Base-by-base conservation (phyloP, 345 rosid species). In the Cardamine chenopodiifolia region DNA sequence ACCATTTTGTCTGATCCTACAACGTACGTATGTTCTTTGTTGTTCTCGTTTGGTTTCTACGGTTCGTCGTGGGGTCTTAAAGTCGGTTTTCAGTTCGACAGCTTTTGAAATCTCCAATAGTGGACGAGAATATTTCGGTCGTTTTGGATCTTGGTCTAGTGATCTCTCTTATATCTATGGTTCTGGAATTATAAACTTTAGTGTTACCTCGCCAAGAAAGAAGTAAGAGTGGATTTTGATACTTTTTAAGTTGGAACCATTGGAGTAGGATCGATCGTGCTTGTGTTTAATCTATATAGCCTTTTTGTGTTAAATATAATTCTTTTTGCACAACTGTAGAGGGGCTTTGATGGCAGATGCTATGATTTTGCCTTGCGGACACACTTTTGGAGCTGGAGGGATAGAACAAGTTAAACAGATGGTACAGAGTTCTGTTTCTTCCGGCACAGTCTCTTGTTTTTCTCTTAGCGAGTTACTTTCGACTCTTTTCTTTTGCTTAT, bases 341-440 rank as follows among this genome's bases (percentile, higher is more conserved):
- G 90, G 98, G 53, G 77, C 80, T 78, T 85, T 94, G 59, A 91
- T 94, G 97, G 89, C 83, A 74, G 97, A 93, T 82, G 98, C 98
- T 2, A 87, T 93, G 94, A 91, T 93, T 37, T 82, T 93, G 81
- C 92, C 90, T 18, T 93, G 97, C 69, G 98, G 98, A 26, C 98
- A 93, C 79, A 89, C 96, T 60, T 93, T 93, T 87, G 94, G 96
- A 31, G 61, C 80, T 71, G 89, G 81, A 67, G 98, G 98, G 59
- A 79, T 93, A 35, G 91, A 88, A 48, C 88, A 89, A 37, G 84
- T 89, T 49, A 80, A 83, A 74, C 85, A 87, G 81, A 70, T 76
- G 86, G 97, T 93, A 62, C 69, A 8, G 3, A 20, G 18, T 39
- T 47, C 19, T 61, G 26, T 34, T 86, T 82, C 79, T 62, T 73